Evolutionary conservation across 1,284 basidiomycete species (phyloP), one percentile per base, ranked within the genome.

Genomic region (Sporisorium iseilematis-ciliati): DNA sequence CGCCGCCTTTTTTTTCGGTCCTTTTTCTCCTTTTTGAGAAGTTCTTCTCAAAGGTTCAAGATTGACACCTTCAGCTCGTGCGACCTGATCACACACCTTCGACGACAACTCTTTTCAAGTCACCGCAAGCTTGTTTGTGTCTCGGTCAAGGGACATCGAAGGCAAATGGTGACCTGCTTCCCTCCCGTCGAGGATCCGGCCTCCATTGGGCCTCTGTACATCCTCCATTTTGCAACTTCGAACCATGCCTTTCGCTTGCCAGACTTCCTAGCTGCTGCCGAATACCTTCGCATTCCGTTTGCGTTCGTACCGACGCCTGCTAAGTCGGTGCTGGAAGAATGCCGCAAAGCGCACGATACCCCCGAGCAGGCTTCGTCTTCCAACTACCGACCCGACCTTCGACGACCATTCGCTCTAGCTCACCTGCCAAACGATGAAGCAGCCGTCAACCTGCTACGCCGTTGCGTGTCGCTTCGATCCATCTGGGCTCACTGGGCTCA

Each of bases 401-500:
- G 63, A 48, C 73, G 80, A 29, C 78, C 78, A 0, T 83, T 78
- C 40, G 61, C 68, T 33, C 67, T 82, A 14, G 78, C 76, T 26
- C 65, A 77, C 26, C 64, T 84, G 23, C 75, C 81, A 26, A 59
- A 53, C 57, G 81, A 84, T 48, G 90, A 91, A 45, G 90, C 95
- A 72, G 93, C 92, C 0, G 86, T 88, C 58, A 84, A 89, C n/a
- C 87, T 99, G 21, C 91, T 93, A 0, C 87, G 89, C 69, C 87
- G 96, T 75, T 93, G 93, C 77, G 91, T 96, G 42, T 86, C 95
- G 49, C 89, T 98, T 81, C 93, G 92, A 92, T 95, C 81, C 48
- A 77, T 85, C 33, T 86, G 85, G 85, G 78, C 80, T 48, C 77
- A 82, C 42, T 86, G 86, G 86, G 74, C 77, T 0, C 66, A 80